Conservation (phyloP, 192 early-diverging fungal genomes). For the Coemansia sp. region DNA sequence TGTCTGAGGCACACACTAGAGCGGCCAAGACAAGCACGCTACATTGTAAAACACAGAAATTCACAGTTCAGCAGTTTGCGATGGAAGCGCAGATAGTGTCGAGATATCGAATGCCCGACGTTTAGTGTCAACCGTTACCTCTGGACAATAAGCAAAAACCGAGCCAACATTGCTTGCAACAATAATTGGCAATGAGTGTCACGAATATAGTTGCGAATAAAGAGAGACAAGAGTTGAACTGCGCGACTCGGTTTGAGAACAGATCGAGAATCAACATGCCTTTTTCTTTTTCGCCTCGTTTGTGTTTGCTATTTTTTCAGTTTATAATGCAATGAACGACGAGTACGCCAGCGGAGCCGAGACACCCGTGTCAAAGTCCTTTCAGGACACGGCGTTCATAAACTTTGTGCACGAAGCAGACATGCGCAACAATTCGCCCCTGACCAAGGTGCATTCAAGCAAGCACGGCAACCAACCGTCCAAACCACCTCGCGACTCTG, state of each 20-base stretch:
- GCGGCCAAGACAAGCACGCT: conserved; percentile 24
- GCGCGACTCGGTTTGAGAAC: background rate
- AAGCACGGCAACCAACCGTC: conserved; percentile 3
- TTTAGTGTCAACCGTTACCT: conserved; percentile 17
- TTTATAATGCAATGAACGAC: conserved; percentile 39
- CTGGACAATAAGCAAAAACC: conserved; percentile 30
- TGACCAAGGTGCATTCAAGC: background rate
- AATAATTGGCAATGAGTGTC: background rate
- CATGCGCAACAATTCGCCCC: conserved; percentile 6
- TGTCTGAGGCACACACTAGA: conserved; percentile 16
- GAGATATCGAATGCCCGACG: no score
- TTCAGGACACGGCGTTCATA: conserved; percentile 32
- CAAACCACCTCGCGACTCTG: background rate
- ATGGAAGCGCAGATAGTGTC: background rate
- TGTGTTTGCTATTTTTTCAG: background rate
- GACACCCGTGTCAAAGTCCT: conserved; percentile 27
- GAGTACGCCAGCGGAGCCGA: conserved; percentile 18
- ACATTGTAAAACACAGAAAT: background rate
- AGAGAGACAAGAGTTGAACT: background rate
- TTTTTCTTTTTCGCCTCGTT: background rate
- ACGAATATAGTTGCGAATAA: background rate
- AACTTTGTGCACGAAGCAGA: conserved; percentile 26
- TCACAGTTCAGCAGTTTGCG: background rate
- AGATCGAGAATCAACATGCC: background rate
- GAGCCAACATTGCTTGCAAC: conserved; percentile 11